Evolutionary conservation across 1,139 yeast species (phyloP), one percentile per base, ranked within the genome.

Genomic region (Geotrichum klebahnii): DNA sequence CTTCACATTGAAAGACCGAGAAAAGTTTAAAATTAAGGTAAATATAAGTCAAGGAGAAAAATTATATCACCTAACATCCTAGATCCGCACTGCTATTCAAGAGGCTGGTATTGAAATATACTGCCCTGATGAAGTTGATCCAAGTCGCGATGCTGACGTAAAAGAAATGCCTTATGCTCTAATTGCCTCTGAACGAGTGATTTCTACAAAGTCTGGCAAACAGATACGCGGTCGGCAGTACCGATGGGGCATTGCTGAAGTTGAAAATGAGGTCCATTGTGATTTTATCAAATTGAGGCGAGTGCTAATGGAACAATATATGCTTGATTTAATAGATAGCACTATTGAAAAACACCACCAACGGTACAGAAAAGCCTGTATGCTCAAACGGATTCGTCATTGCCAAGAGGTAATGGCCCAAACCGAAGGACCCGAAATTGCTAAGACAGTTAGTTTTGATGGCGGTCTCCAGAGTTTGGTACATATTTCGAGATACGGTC

Each of bases 271-370:
- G 1, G 60, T 64, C 2, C 85, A 81, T 61, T 81, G 94, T 65
- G 95, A 87, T 61, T 83, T 84, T 57, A 52, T 64, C 6, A 68
- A 68, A 32, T 70, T 87, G 54, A 75, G 81, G 56, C 71, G 82
- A 57, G 74, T 83, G 29, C 67, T 85, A 56, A 71, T 85, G 73
- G 82, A 84, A 34, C 77, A 79, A 53, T 76, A 80, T 60, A 84
- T 79, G 57, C 77, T 89, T 65, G 96, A 89, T 67, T 75, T 89
- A 62, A 76, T 88, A 46, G 76, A 84, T 58, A 79, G 88, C 5
- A 88, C 97, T 8, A 81, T 86, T 63, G 95, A 86, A 64, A 65
- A 80, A 54, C 96, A 87, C 68, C 89, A 82, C 64, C 94, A 85
- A 67, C 77, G 83, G 23, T 88, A 81, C 68, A 82, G 96, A 70